phyloP scores from a whole-genome alignment of 495 filamentous ascomycete species.

The Aspergillus avenaceus region DNA sequence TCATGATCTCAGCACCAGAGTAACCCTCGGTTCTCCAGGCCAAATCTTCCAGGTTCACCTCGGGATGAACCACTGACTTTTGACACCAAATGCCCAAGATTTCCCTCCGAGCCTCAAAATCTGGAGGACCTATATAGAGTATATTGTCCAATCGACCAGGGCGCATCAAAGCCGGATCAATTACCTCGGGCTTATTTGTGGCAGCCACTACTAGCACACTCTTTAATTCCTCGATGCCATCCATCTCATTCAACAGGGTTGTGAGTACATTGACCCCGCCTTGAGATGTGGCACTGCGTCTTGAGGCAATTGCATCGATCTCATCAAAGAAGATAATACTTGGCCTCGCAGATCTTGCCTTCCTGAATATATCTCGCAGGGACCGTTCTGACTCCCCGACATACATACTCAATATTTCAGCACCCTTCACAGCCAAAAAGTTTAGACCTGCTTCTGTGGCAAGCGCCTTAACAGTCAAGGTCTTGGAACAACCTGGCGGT shows the following conservation, averaged over 20 bases:
- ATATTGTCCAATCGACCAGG: slow-evolving; percentile 84
- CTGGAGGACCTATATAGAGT: slow-evolving; percentile 87
- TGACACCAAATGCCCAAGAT: slow-evolving; percentile 67
- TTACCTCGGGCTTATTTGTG: slow-evolving; percentile 81
- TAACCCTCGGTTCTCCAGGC: slow-evolving; percentile 74
- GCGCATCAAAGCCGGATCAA: slow-evolving; percentile 84
- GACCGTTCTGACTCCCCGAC: slow-evolving; percentile 93
- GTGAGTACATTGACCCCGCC: slow-evolving; percentile 78
- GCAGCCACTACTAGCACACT: slow-evolving; percentile 90
- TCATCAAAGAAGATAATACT: slow-evolving; percentile 99
- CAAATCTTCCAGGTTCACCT: slow-evolving; percentile 62
- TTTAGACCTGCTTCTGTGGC: slow-evolving; percentile 90
- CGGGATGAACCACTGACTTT: slow-evolving; percentile 56
- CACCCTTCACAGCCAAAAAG: slow-evolving; percentile 95
- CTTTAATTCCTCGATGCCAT: slow-evolving; percentile 81
- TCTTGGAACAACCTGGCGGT: slow-evolving; percentile 95
- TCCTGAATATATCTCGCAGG: slow-evolving; percentile 81
- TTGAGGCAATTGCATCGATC: slow-evolving; percentile 87
- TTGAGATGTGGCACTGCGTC: slow-evolving; percentile 52
- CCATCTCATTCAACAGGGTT: slow-evolving; percentile 92
- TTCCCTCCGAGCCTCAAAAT: slow-evolving; percentile 66
- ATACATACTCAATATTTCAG: slow-evolving; percentile 94
- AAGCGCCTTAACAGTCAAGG: slow-evolving; percentile 85
- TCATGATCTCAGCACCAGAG: slow-evolving; percentile 85
- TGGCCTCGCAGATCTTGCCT: slow-evolving; percentile 79